A percentile compares a stretch with the other conserved stretches of the same genome.
Evolutionary conservation across 768 basidiomycete species (phyloP).

Genomic region (Auricularia cornea): DNA sequence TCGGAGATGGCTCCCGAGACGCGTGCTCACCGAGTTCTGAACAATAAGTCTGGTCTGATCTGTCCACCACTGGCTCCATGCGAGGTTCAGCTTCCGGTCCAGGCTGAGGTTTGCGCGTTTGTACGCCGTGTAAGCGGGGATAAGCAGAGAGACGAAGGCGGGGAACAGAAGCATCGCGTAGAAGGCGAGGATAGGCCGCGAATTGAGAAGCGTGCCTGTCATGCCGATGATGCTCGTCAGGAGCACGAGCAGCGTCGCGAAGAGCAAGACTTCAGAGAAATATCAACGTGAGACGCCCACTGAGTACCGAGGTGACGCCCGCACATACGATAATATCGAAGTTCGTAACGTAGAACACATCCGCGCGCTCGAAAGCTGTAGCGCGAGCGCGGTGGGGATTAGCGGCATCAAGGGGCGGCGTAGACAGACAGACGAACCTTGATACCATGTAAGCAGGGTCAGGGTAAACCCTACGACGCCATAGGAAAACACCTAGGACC

Average conservation of each 20-base stretch:
- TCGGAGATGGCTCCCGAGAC: not conserved
- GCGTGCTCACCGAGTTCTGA: conserved; percentile 37
- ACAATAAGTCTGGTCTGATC: conserved; percentile 44
- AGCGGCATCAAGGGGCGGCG: not conserved
- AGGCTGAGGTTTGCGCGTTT: conserved; percentile 51
- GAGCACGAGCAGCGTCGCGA: conserved; percentile 42
- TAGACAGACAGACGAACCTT: conserved; percentile 12
- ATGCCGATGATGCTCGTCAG: conserved; percentile 53
- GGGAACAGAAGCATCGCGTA: conserved; percentile 67
- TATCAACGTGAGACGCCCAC: conserved; percentile 28
- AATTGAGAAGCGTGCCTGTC: conserved; percentile 54
- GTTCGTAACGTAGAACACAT: conserved; percentile 55
- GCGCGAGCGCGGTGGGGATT: not conserved
- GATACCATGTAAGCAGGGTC: conserved; percentile 49
- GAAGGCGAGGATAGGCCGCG: conserved; percentile 56
- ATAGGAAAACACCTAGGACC: conserved; percentile 36
- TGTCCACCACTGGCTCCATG: conserved; percentile 60
- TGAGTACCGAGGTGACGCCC: conserved; percentile 2
- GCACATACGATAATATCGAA: conserved; percentile 25
- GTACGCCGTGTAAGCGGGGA: conserved; percentile 58
- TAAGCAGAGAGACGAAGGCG: conserved; percentile 44
- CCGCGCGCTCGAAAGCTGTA: conserved; percentile 53
- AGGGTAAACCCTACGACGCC: conserved; percentile 43
- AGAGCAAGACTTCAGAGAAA: conserved; percentile 38
- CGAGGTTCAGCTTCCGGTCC: conserved; percentile 56